Conservation (phyloP, 148 eudicot species). For the Drosera capensis region DNA sequence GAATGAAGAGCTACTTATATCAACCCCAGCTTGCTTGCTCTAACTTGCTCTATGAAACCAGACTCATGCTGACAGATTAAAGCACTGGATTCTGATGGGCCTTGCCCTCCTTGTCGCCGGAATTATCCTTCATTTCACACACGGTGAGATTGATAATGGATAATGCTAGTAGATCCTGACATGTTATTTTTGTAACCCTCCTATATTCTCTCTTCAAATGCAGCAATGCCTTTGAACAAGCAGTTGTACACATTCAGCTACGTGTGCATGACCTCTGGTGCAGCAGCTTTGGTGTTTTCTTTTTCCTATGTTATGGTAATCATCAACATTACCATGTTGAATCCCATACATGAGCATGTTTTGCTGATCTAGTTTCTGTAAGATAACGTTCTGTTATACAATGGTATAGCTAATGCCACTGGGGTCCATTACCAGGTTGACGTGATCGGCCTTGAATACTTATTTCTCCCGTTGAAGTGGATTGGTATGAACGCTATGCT, state of each 20-base stretch:
- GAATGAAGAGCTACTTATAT: too few species aligned
- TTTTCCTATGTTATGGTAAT: constrained; percentile 42
- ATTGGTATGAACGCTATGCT: constrained; percentile 98
- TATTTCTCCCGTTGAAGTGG: constrained; percentile 74
- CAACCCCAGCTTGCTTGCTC: too few species aligned
- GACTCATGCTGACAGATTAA: constrained; percentile 59
- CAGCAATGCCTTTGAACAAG: constrained; percentile 89
- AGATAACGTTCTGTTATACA: too few species aligned
- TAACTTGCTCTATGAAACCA: constrained; percentile 9
- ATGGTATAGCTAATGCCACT: too few species aligned
- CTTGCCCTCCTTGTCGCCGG: constrained; percentile 43
- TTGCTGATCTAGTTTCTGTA: too few species aligned
- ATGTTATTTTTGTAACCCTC: background rate
- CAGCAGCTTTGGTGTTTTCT: constrained; percentile 58
- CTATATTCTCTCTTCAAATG: constrained; percentile 5
- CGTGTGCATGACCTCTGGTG: constrained; percentile 75
- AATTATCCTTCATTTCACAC: constrained; percentile 53
- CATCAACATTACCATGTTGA: too few species aligned
- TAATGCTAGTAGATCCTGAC: background rate
- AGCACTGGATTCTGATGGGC: constrained; percentile 63
- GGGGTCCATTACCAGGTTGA: constrained; percentile 49
- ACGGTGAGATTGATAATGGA: constrained; percentile 24
- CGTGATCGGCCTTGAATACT: constrained; percentile 24
- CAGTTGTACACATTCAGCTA: constrained; percentile 82
- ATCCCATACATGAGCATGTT: too few species aligned